Conservation (phyloP, 805 yeast species). For the Hanseniaspora lachancei region DNA sequence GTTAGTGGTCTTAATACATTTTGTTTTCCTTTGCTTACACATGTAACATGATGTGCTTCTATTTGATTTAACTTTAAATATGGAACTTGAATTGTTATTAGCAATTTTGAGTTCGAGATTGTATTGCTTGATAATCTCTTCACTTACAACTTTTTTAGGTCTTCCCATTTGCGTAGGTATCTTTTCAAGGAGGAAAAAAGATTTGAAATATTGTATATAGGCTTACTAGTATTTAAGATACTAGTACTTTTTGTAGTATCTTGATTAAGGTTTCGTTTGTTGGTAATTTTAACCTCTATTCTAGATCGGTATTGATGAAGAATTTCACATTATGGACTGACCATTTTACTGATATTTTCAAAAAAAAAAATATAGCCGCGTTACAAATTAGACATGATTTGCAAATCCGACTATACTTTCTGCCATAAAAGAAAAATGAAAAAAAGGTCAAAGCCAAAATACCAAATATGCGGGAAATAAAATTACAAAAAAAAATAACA, state of each 20-base stretch:
- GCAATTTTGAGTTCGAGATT: constrained; percentile 27
- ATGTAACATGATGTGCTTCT: constrained; percentile 44
- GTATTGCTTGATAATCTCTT: constrained; percentile 25
- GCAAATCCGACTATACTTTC: too few relatives aligned
- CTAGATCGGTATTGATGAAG: too few relatives aligned
- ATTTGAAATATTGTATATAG: background rate
- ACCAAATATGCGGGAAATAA: too few relatives aligned
- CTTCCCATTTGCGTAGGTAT: constrained; percentile 23
- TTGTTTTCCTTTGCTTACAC: constrained; percentile 47
- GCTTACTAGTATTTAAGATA: background rate
- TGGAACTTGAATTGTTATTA: constrained; percentile 22
- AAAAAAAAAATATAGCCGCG: too few relatives aligned
- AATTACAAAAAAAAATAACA: too few relatives aligned
- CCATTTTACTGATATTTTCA: too few relatives aligned
- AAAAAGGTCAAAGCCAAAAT: too few relatives aligned
- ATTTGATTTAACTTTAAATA: constrained; percentile 36
- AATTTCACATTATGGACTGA: too few relatives aligned
- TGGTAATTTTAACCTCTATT: too few relatives aligned
- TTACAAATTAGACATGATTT: too few relatives aligned
- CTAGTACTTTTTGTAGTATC: background rate
- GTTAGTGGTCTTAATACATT: constrained; percentile 46
- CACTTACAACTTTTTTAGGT: constrained; percentile 27
- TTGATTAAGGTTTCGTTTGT: background rate
- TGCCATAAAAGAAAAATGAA: too few relatives aligned
- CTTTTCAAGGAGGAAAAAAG: background rate